phyloP scores from a whole-genome alignment of 352 stramenopile genomes.

The Globisporangium spinosum region DNA sequence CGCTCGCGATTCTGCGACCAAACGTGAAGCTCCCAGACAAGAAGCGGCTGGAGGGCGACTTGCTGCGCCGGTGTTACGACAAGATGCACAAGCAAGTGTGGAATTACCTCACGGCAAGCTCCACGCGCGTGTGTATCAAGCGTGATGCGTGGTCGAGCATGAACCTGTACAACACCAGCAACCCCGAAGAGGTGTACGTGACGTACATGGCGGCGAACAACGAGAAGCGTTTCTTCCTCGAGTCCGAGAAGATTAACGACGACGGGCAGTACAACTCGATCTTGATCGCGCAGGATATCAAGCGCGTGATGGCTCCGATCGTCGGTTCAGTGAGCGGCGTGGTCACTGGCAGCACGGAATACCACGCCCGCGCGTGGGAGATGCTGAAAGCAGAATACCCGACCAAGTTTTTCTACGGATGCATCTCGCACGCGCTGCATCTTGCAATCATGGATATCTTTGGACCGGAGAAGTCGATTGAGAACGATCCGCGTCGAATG shows the following conservation, averaged over 20 bases:
- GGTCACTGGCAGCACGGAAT: constrained; percentile 72
- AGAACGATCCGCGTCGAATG: constrained; percentile 64
- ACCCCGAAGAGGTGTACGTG: constrained; percentile 62
- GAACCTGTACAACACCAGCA: constrained; percentile 74
- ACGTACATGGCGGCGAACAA: constrained; percentile 80
- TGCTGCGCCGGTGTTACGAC: constrained; percentile 72
- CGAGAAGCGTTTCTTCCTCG: constrained; percentile 78
- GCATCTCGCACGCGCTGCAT: constrained; percentile 76
- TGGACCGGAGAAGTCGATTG: constrained; percentile 58
- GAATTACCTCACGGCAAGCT: constrained; percentile 61
- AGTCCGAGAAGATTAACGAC: constrained; percentile 64
- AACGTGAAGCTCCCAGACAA: constrained; percentile 66
- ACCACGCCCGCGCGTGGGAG: constrained; percentile 73
- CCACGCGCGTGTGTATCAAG: constrained; percentile 68
- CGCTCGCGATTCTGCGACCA: constrained; percentile 49
- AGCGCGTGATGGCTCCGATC: constrained; percentile 75
- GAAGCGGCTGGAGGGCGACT: constrained; percentile 58
- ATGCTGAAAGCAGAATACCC: constrained; percentile 82
- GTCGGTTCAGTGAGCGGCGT: constrained; percentile 65
- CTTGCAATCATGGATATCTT: constrained; percentile 85
- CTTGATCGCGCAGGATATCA: constrained; percentile 81
- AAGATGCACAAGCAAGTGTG: constrained; percentile 87
- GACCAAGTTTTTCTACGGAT: constrained; percentile 87
- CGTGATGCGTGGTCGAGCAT: constrained; percentile 75
- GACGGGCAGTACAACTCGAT: constrained; percentile 74